These are phyloP conservation scores for Penicillium bovifimosum DNA, from an alignment of 495 filamentous ascomycete genomes.

Conservation along the genomic window DNA sequence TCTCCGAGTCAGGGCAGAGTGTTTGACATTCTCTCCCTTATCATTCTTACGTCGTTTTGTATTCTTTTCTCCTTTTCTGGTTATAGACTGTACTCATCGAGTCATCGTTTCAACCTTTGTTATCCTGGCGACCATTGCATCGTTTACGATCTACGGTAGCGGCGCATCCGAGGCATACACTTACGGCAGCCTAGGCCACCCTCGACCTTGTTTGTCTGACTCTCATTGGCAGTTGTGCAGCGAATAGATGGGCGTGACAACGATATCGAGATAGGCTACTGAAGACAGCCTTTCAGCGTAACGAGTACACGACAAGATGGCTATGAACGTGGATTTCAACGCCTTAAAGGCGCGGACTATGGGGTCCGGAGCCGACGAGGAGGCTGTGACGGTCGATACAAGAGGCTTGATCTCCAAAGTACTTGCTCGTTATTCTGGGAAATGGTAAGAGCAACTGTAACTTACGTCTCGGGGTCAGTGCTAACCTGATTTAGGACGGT, in stretches of 20 bases:
- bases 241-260: background rate
- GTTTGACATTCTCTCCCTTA: background rate
- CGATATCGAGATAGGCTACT: background rate
- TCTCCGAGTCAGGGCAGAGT: constrained; percentile 4
- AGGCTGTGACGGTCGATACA: constrained; percentile 98
- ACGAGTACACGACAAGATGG: constrained; percentile 40
- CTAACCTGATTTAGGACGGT: constrained; percentile 42
- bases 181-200: background rate
- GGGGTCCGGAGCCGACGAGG: constrained; percentile 79
- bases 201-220: background rate
- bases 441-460: constrained; percentile 51
- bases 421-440: constrained; percentile 87
- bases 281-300: background rate
- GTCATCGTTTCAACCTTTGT: background rate
- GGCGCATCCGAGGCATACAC: background rate
- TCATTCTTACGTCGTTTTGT: background rate
- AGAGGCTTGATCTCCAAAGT: constrained; percentile 96
- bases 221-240: background rate
- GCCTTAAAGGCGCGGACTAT: constrained; percentile 81
- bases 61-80: background rate
- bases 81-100: background rate
- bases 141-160: background rate
- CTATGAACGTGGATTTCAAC: constrained; percentile 64
- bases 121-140: background rate
- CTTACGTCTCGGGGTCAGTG: background rate